These are phyloP conservation scores for Fusarium sp. DNA, from an alignment of 2,329 filamentous ascomycete genomes.

Conservation along the genomic window DNA sequence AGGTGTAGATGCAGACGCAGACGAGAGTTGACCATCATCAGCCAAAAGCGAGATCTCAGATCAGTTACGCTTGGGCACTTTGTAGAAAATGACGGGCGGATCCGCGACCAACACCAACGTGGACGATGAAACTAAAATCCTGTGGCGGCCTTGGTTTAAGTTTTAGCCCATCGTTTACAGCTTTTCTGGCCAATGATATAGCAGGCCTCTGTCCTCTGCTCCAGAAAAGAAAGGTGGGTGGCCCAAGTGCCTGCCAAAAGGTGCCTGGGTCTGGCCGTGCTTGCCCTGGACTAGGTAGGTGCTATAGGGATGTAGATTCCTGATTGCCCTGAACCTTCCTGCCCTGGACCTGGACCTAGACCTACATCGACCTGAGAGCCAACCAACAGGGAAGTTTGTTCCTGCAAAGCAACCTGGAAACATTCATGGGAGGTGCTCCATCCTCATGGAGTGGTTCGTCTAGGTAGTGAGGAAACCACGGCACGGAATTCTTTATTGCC, in stretches of 20 bases:
- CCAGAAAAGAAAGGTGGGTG: slow-evolving; percentile 21
- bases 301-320: not conserved
- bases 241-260: slow-evolving; percentile 39
- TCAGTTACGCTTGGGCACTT: slow-evolving; percentile 29
- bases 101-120: slow-evolving; percentile 5
- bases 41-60: slow-evolving; percentile 45
- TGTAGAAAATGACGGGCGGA: slow-evolving; percentile 40
- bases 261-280: slow-evolving; percentile 1
- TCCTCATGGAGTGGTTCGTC: not conserved
- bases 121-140: slow-evolving; percentile 33
- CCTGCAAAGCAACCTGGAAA: slow-evolving; percentile 11
- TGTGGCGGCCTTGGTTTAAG: slow-evolving; percentile 8
- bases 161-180: slow-evolving; percentile 23
- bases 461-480: not conserved
- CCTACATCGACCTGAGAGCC: not conserved
- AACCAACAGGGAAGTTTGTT: slow-evolving; percentile 11
- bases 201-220: not conserved
- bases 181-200: slow-evolving; percentile 9
- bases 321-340: slow-evolving; percentile 13
- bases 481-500: slow-evolving; percentile 17
- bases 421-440: not conserved
- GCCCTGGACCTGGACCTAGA: slow-evolving; percentile 4
- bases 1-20: slow-evolving; percentile 20
- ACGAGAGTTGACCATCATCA: slow-evolving; percentile 39
- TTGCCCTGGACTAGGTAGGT: not conserved